phyloP scores from a whole-genome alignment of 2,329 filamentous ascomycete species.

The Colletotrichum kahawae region DNA sequence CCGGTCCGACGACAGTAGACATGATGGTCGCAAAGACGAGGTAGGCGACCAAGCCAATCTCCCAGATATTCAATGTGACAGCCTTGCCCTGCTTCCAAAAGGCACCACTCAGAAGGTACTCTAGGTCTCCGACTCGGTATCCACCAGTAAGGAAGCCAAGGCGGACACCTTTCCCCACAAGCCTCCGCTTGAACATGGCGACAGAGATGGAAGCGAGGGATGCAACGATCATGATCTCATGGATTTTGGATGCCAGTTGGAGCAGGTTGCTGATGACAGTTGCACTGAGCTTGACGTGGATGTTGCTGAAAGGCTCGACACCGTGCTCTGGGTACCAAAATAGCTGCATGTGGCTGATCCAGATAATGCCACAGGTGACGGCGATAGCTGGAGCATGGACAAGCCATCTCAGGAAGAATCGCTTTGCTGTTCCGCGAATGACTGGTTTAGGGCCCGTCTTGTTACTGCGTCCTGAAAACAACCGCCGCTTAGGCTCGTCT shows the following conservation, averaged over 20 bases:
- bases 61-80: neutral
- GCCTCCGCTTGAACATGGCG: neutral
- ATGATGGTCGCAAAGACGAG: neutral
- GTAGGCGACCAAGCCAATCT: neutral
- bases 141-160: slow-evolving; percentile 9
- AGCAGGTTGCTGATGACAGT: neutral
- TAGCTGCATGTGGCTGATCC: neutral
- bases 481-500: neutral
- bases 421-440: neutral
- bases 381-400: neutral
- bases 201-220: neutral
- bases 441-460: neutral
- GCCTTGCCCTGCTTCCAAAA: neutral
- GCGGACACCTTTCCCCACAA: neutral
- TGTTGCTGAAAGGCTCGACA: neutral
- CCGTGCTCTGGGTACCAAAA: neutral
- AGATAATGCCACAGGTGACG: neutral
- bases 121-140: slow-evolving; percentile 10
- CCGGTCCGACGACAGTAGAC: neutral
- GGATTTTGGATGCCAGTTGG: neutral
- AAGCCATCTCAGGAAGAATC: neutral
- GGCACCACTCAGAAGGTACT: neutral
- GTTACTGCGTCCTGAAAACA: neutral
- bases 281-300: neutral
- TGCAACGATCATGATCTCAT: neutral